Evolutionary conservation across 441 rosid genomes (phyloP), one percentile per base, ranked within the genome.

Genomic region (Jatropha multifida): DNA sequence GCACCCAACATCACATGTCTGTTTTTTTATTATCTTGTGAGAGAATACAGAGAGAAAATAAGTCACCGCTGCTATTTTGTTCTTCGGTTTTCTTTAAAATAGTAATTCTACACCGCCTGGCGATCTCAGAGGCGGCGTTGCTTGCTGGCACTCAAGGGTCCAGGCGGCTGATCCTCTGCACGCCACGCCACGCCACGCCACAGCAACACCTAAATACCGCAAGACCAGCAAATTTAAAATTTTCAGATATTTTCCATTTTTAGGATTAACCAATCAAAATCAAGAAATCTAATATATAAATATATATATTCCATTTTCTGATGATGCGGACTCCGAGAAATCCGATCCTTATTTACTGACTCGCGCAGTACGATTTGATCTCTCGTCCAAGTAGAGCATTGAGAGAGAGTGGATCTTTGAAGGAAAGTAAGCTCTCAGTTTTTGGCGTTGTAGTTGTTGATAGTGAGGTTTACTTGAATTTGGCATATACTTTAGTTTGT

Each of bases 151-250:
- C 17, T 9, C 42, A 26, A 70, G 46, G 68, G 17, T 41, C 38
- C 76, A 71, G 74, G 78, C 63, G 80, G 85, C 54, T 76, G 68
- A 73, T 78, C 74, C 63, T 26, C 62, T 49, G 55, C 69, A 41
- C 40, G 80, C 78, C 78, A 79, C 79, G 81, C n/a, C n/a, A n/a
- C n/a, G n/a, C n/a, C 69, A 41, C 40, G 80, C 68, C 68, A 23
- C 71, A 27, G 13, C 46, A 37, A 2, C 76, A 7, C 65, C 7
- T 13, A 58, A 7, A 41, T 40, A 7, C 65, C 7, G 18, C 65
- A 7, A 41, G 23, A 2, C 8, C 65, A 7, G 3, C 66, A 26
- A 38, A 44, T 2, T 59, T 60, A 6, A 17, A 44, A 0, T 38
- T 65, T 60, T 48, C 41, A 17, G 5, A 17, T 18, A 8, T 40